phyloP scores from a whole-genome alignment of 768 basidiomycete genomes.

The Pisolithus tinctorius region DNA sequence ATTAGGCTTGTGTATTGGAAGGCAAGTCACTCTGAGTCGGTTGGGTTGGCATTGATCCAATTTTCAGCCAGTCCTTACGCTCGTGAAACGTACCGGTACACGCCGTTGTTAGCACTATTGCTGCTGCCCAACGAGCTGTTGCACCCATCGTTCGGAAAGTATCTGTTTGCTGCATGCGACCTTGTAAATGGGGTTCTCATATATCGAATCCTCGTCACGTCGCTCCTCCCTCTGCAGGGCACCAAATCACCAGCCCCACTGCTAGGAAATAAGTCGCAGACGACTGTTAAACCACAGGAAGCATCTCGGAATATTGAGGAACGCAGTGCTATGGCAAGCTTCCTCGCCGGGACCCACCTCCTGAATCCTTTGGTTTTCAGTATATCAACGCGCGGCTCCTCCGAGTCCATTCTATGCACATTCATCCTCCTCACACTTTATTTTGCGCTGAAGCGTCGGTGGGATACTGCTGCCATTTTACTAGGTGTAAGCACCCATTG shows the following conservation, averaged over 20 bases:
- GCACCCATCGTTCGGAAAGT: constrained; percentile 87
- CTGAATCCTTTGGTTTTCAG: constrained; percentile 93
- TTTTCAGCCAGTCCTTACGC: constrained; percentile 66
- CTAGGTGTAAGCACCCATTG: constrained; percentile 86
- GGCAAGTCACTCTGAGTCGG: constrained; percentile 48
- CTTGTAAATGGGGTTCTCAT: constrained; percentile 73
- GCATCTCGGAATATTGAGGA: background rate
- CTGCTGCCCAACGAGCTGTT: constrained; percentile 75
- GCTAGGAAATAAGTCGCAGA: background rate
- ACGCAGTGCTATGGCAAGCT: constrained; percentile 34
- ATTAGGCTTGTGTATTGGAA: constrained; percentile 48
- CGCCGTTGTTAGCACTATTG: constrained; percentile 81
- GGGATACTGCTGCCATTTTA: constrained; percentile 61
- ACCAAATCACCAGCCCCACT: background rate
- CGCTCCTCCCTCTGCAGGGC: constrained; percentile 34
- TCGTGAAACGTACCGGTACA: constrained; percentile 93
- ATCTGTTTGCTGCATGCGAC: constrained; percentile 80
- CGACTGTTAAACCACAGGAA: constrained; percentile 3
- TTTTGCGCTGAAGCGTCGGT: constrained; percentile 48
- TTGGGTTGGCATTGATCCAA: background rate
- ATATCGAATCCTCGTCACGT: constrained; percentile 48
- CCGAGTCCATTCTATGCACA: constrained; percentile 80
- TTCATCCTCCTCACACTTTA: constrained; percentile 70
- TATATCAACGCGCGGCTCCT: constrained; percentile 95
- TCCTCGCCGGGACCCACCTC: constrained; percentile 70